Percentiles rank a stretch among this genome's conserved stretches.
Evolutionary conservation across 2,329 filamentous ascomycete species (phyloP).

Genomic region (Pezicula neosporulosa): DNA sequence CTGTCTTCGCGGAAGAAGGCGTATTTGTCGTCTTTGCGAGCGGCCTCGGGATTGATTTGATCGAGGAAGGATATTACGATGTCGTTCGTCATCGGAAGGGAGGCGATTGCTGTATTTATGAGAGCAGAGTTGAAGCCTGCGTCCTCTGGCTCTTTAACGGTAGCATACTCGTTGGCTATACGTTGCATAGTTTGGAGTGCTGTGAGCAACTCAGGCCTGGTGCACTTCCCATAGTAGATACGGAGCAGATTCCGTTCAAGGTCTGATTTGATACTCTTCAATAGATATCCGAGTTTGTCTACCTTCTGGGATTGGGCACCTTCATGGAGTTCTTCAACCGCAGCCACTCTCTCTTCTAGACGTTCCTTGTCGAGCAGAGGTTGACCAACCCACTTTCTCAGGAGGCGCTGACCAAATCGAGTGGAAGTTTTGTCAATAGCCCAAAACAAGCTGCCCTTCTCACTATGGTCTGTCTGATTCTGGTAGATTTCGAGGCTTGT

Average conservation of each 20-base stretch:
- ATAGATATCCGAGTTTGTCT: conserved; percentile 69
- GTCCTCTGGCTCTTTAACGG: conserved; percentile 61
- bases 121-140: conserved; percentile 70
- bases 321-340: conserved; percentile 81
- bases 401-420: conserved; percentile 79
- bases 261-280: conserved; percentile 72
- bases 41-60: conserved; percentile 80
- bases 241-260: conserved; percentile 90
- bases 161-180: conserved; percentile 73
- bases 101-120: conserved; percentile 67
- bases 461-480: conserved; percentile 83
- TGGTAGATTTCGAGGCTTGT: conserved; percentile 94
- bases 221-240: conserved; percentile 97
- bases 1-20: conserved; percentile 84
- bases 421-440: conserved; percentile 90
- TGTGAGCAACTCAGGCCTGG: conserved; percentile 79
- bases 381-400: conserved; percentile 93
- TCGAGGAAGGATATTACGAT: conserved; percentile 74
- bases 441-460: conserved; percentile 92
- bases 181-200: conserved; percentile 82
- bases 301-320: conserved; percentile 63
- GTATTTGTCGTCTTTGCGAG: conserved; percentile 87
- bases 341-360: conserved; percentile 75
- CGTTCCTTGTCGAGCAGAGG: conserved; percentile 74
- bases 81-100: conserved; percentile 72